These are phyloP conservation scores for Omphalotus guepiniiformis DNA, from an alignment of 768 basidiomycete species.

Conservation along the genomic window DNA sequence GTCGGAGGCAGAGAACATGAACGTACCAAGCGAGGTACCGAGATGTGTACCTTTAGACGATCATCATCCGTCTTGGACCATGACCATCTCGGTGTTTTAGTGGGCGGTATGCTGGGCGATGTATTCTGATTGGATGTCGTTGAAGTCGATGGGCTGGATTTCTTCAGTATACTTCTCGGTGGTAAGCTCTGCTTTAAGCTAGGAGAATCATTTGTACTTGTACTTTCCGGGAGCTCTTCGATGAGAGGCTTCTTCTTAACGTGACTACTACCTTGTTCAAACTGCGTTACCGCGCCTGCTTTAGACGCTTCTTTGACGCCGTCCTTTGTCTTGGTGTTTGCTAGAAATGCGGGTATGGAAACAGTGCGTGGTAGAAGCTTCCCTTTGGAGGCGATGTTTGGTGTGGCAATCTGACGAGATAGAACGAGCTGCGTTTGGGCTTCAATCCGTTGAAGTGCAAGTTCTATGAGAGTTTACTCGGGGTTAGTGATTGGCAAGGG, in stretches of 20 bases:
- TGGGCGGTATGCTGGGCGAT: slow-evolving; percentile 1
- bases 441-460: slow-evolving; percentile 66
- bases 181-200: too few species aligned
- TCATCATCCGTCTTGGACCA: slow-evolving; percentile 41
- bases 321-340: slow-evolving; percentile 12
- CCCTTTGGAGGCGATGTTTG: slow-evolving; percentile 80
- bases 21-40: slow-evolving; percentile 57
- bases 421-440: slow-evolving; percentile 53
- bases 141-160: not conserved
- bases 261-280: too few species aligned
- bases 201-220: slow-evolving; percentile 8
- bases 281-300: slow-evolving; percentile 12
- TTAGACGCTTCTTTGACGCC: slow-evolving; percentile 1
- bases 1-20: slow-evolving; percentile 5
- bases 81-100: slow-evolving; percentile 43
- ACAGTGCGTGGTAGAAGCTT: slow-evolving; percentile 54
- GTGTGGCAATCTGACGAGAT: slow-evolving; percentile 65
- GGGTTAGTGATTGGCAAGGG: not conserved
- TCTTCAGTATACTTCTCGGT: slow-evolving; percentile 43
- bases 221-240: slow-evolving; percentile 34
- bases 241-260: slow-evolving; percentile 42
- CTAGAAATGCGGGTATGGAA: slow-evolving; percentile 44
- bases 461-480: slow-evolving; percentile 38
- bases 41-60: slow-evolving; percentile 43
- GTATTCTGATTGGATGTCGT: not conserved